Evolutionary conservation across 192 early-diverging fungal species (phyloP).

Genomic region (Coemansia sp.): DNA sequence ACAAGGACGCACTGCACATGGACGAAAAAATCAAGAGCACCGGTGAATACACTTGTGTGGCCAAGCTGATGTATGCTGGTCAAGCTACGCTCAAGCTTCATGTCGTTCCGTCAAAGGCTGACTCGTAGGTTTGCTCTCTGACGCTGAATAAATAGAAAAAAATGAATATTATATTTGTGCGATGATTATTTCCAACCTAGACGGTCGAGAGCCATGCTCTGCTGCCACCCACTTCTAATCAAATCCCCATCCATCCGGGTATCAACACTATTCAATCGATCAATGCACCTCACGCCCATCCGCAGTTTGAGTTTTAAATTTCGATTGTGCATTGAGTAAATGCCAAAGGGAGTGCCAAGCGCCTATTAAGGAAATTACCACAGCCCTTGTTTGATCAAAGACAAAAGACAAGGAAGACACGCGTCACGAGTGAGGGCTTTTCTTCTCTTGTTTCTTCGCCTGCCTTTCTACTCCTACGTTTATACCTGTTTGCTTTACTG

Average conservation of each 20-base stretch:
- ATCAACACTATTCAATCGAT: not conserved
- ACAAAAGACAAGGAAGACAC: not conserved
- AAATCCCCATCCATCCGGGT: not conserved
- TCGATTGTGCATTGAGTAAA: not conserved
- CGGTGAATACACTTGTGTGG: constrained; percentile 41
- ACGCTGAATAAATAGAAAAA: no score
- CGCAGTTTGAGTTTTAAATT: not conserved
- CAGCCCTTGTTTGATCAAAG: not conserved
- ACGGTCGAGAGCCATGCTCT: no score
- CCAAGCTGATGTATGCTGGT: constrained; percentile 49
- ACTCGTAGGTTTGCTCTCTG: not conserved
- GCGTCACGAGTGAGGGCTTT: not conserved
- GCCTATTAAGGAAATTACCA: not conserved
- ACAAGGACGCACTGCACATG: constrained; percentile 41
- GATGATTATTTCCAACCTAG: no score
- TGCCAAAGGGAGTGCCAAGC: not conserved
- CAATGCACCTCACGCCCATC: not conserved
- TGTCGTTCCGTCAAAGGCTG: constrained; percentile 16
- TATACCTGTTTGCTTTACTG: not conserved
- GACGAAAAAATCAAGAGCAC: constrained; percentile 51
- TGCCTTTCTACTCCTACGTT: not conserved
- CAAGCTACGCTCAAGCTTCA: constrained; percentile 30
- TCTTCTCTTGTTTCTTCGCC: not conserved
- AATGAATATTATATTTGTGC: no score
- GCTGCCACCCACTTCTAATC: not conserved